Base-by-base conservation (phyloP, 169 alveolate genomes). In the Babesia divergens region DNA sequence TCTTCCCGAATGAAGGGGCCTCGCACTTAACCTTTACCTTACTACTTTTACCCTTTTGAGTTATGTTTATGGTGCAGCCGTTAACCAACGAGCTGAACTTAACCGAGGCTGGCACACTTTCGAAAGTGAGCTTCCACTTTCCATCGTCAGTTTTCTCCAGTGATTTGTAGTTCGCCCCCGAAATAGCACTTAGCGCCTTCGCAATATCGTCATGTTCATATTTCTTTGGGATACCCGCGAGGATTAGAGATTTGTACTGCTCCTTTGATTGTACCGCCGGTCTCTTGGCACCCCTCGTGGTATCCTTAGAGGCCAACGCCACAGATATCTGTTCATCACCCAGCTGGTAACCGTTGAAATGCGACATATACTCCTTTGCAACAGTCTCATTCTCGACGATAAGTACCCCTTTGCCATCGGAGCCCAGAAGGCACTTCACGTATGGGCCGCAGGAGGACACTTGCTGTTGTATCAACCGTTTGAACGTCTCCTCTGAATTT, bases 81-180 rank as follows among this genome's bases (percentile, higher is more conserved):
- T 68, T 69, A 8, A 80, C 51, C 34, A 69, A 26, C 7, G 88
- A 38, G 49, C 37, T 70, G 32, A 72, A 71, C 58, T 64, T 80
- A 34, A 80, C 65, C 32, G 81, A 80, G 6, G 46, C 84, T n/a
- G 83, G 69, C 28, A 80, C 74, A 34, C 24, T 70, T 13, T 60
- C 64, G 31, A 80, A 80, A 16, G 6, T 34, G 16, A 80, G 52
- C 22, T 62, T 71, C 72, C 81, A 68, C 32, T 59, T 50, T 2
- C 68, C 84, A 20, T 52, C 65, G 14, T 34, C 50, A 31, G n/a
- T 32, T 8, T 58, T 56, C 22, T 55, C 49, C 47, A 77, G n/a
- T 6, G 62, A 58, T 31, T 65, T 67, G 55, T 56, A 77, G 5
- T 24, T 51, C 13, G 54, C 65, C 13, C 62, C 67, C 13, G 38